Base-by-base conservation (phyloP, 495 filamentous ascomycete genomes). In the Podospora fimiseda region DNA sequence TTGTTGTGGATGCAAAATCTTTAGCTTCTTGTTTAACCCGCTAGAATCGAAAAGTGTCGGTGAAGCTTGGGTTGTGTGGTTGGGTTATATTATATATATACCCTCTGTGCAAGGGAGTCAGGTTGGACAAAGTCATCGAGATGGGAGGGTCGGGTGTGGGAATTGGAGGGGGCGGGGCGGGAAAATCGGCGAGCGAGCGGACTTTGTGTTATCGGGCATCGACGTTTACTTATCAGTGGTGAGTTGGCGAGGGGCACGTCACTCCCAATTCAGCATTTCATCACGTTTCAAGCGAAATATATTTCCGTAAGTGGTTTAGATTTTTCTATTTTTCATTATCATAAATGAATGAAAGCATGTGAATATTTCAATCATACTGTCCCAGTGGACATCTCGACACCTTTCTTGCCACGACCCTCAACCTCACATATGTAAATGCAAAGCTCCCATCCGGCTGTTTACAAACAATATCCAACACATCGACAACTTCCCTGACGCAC, bases 361-460 rank as follows among this genome's bases (percentile, higher is more conserved):
- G n/a, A n/a, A n/a, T n/a, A n/a, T n/a, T n/a, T n/a, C n/a, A n/a
- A n/a, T n/a, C n/a, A n/a, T 33, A 33, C 11, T 33, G 27, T 11
- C 27, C 27, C 11, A 11, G 27, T 11, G 27, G 27, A 6, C 27
- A 33, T 33, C 11, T 33, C 27, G 27, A 75, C 41, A 75, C 6
- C 67, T 76, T 85, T 60, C 69, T 74, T 21, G 80, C 86, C 43
- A 87, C 49, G 11, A 76, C 83, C 60, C 85, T 80, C 67, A 89
- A 70, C 57, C 87, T 72, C n/a, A 86, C 77, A 76, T 90, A 90
- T n/a, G 77, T 79, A 49, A 88, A 59, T 70, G 77, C 82, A 59
- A 78, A 72, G 20, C 15, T 24, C 51, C 75, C 79, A 5, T 81
- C 84, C 6, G 68, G 70, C 54, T 65, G 80, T 70, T 50, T 72